Base-by-base conservation (phyloP, 495 filamentous ascomycete genomes). In the Hypoxylon trugodes region DNA sequence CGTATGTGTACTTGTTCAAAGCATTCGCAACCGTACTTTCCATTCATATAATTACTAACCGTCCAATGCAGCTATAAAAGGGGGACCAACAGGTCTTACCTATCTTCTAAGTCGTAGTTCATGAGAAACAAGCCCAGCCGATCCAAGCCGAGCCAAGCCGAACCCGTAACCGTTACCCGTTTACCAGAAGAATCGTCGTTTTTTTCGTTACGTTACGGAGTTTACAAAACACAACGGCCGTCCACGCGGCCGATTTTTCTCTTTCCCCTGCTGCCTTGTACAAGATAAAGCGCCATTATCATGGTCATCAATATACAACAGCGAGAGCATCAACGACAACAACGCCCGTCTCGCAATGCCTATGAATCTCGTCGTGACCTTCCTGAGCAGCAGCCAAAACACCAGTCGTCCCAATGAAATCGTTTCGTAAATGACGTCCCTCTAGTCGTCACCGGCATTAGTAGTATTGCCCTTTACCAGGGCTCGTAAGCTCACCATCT, bases 401-500 rank as follows among this genome's bases (percentile, higher is more conserved):
- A 64, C 61, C 64, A 61, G 28, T 36, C 56, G 52, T 60, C 52
- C 38, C 43, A 68, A 53, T 26, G 41, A 45, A 33, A 25, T 41
- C 58, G 38, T 59, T 42, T 54, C 61, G 30, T 48, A 38, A 32
- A 54, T 54, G 61, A 63, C 66, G 41, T 58, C 65, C 68, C 55
- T 68, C 70, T 73, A 73, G 58, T 64, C 64, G 61, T 73, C 70
- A 57, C 69, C 57, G 42, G 68, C 59, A 46, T 33, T 48, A 22
- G 25, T 28, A 7, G 22, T 35, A n/a, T 41, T 55, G 21, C 72
- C 75, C 65, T 82, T 84, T 16, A 84, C 46, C 55, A 82, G 45
- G 21, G 75, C 69, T 67, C 79, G 71, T 55, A 84, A 54, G 35
- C 77, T 82, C 10, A 79, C 73, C 69, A 83, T 79, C 72, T 85